Conservation (phyloP, 495 filamentous ascomycete species). For the Darksidea phi region DNA sequence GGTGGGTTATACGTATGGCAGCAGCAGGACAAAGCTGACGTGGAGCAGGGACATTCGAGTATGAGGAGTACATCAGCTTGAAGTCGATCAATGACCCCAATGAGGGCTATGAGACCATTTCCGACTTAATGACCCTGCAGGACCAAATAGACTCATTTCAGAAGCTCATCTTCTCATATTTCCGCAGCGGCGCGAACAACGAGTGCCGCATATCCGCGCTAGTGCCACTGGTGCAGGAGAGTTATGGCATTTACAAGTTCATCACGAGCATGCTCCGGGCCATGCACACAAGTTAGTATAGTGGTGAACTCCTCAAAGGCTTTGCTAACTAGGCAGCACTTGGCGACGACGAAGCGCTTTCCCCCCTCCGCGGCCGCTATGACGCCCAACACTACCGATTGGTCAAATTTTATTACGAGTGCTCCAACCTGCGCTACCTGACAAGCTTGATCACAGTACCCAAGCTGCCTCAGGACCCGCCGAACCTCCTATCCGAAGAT, state of each 20-base stretch:
- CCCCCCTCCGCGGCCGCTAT: constrained; percentile 81
- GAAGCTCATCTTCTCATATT: constrained; percentile 96
- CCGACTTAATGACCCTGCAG: constrained; percentile 92
- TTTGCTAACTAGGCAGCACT: constrained; percentile 58
- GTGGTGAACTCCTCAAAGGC: not conserved
- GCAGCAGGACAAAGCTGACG: not conserved
- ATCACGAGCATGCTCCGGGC: constrained; percentile 57
- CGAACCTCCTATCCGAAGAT: constrained; percentile 75
- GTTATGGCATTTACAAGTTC: constrained; percentile 76
- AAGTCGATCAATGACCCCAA: constrained; percentile 99
- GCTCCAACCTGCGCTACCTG: constrained; percentile 92
- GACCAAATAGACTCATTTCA: constrained; percentile 98
- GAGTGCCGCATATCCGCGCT: constrained; percentile 94
- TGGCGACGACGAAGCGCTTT: constrained; percentile 91
- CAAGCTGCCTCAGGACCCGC: constrained; percentile 88
- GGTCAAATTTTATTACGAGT: constrained; percentile 98
- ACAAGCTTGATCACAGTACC: constrained; percentile 95
- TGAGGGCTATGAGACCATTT: constrained; percentile 95
- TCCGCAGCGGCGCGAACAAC: constrained; percentile 85
- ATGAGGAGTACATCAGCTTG: constrained; percentile 97
- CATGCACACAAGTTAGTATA: constrained; percentile 84
- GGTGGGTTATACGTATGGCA: constrained; percentile 51
- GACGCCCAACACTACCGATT: constrained; percentile 94
- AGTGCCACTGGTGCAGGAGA: constrained; percentile 92
- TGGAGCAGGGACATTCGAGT: constrained; percentile 75